Evolutionary conservation across 805 yeast species (phyloP).

Genomic region (Tetrapisispora arboricola): DNA sequence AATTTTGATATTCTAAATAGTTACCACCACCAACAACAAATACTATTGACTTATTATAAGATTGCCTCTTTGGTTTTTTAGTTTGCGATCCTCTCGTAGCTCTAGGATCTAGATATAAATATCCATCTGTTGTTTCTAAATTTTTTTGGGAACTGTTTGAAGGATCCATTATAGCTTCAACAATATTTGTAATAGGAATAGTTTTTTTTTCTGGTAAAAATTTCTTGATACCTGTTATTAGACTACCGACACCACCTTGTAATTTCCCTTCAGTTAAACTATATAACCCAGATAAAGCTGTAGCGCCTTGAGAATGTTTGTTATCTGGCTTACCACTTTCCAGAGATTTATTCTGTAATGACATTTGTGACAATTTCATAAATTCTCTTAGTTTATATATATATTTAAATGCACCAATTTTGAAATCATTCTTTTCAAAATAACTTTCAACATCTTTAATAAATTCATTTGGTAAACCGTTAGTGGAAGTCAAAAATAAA

Average conservation of each 20-base stretch:
- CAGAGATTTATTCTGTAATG: conserved; percentile 28
- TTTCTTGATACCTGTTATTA: conserved; percentile 80
- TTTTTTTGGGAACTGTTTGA: conserved; percentile 48
- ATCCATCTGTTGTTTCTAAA: conserved; percentile 74
- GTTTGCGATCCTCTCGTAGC: conserved; percentile 80
- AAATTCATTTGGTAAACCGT: conserved; percentile 35
- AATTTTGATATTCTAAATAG: conserved; percentile 84
- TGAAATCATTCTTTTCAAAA: conserved; percentile 46
- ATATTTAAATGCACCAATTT: conserved; percentile 57
- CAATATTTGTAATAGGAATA: conserved; percentile 81
- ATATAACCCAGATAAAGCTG: conserved; percentile 60
- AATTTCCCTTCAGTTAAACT: conserved; percentile 74
- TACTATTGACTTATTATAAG: conserved; percentile 72
- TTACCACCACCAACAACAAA: conserved; percentile 97
- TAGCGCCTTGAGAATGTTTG: conserved; percentile 10
- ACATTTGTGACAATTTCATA: conserved; percentile 41
- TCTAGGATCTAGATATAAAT: conserved; percentile 82
- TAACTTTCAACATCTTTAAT: conserved; percentile 51
- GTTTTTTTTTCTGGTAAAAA: conserved; percentile 80
- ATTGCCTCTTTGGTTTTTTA: conserved; percentile 75
- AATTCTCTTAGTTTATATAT: conserved; percentile 74
- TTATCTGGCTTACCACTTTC: conserved; percentile 27
- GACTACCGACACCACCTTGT: conserved; percentile 81
- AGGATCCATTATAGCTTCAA: conserved; percentile 89
- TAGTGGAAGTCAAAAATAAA: conserved; percentile 47